Evolutionary conservation across 1,284 basidiomycete genomes (phyloP), one percentile per base, ranked within the genome.

Genomic region (Heterobasidion annosum): DNA sequence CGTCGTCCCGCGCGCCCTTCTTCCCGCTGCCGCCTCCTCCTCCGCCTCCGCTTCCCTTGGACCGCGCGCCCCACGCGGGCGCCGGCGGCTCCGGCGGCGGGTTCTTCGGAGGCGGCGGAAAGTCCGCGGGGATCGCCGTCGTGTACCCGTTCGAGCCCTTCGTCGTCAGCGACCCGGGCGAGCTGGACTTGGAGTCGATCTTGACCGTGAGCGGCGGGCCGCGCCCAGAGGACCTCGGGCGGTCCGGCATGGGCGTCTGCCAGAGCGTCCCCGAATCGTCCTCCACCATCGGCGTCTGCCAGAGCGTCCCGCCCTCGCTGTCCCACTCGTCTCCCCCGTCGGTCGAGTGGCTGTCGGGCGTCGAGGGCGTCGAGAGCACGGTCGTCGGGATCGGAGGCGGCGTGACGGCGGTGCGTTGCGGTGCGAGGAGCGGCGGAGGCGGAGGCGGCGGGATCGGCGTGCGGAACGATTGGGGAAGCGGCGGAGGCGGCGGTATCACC

Each of bases 291-390:
- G 64, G 50, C 63, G 67, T 43, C 69, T 71, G 52, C 64, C 61
- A 49, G 63, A 61, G 51, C 34, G 59, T 70, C 34, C 73, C 75
- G 34, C 68, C 68, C 19, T 73, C 74, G 57, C 72, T 73, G 52
- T 80, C 79, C 9, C 74, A 76, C 34, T 79, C 78, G 48, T 74
- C 69, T n/a, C 64, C 58, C n/a, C 64, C 58, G 45, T 64, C 62
- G 9, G 61, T 59, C 43, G 56, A 53, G 8, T 57, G 55, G 43
- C 54, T 52, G 18, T 54, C 58, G 16, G 59, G 59, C 50, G 44
- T 57, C 57, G 53, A 43, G 35, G 56, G 56, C 43, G 56, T 51
- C 43, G 42, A 52, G 51, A 40, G 55, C 44, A 45, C 32, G 10
- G 45, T 53, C 25, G 9, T 44, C 51, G 16, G 13, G 10, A n/a